Conservation (phyloP, 164 flowering plant genomes). For the Vitis riparia region DNA sequence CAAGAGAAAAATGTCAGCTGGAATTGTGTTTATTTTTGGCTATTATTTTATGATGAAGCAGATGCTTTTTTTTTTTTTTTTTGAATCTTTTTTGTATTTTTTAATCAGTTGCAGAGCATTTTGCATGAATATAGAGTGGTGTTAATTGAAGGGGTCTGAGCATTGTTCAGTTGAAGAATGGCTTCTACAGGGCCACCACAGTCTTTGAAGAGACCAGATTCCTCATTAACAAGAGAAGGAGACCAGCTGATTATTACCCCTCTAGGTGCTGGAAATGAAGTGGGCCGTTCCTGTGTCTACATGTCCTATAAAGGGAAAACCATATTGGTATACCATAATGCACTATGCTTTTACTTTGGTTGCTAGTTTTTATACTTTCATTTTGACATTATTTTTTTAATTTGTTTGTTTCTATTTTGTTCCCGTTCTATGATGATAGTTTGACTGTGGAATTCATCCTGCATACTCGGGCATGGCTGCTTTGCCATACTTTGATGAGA, state of each 20-base stretch:
- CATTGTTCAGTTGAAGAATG: constrained; percentile 23
- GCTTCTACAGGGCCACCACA: constrained; percentile 44
- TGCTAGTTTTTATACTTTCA: neutral
- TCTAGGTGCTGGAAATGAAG: constrained; percentile 98
- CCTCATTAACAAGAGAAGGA: constrained; percentile 54
- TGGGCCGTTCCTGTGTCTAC: constrained; percentile 95
- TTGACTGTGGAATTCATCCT: constrained; percentile 98
- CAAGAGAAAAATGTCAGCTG: too few relatives aligned
- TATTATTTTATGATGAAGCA: too few relatives aligned
- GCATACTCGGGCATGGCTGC: constrained; percentile 97
- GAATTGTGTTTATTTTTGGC: too few relatives aligned
- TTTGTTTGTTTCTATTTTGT: neutral
- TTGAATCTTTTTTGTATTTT: too few relatives aligned
- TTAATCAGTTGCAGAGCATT: too few relatives aligned
- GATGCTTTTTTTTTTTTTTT: too few relatives aligned
- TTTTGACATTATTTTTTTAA: neutral
- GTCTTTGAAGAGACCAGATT: constrained; percentile 59
- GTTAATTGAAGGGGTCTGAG: neutral
- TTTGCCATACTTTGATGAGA: constrained; percentile 95
- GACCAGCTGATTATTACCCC: constrained; percentile 85
- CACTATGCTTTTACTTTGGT: neutral
- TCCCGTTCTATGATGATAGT: constrained; percentile 34
- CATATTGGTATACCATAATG: constrained; percentile 38
- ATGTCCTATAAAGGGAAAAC: constrained; percentile 81
- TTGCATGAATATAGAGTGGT: too few relatives aligned